Conservation (phyloP, 768 basidiomycete species). For the Suillus weaverae region DNA sequence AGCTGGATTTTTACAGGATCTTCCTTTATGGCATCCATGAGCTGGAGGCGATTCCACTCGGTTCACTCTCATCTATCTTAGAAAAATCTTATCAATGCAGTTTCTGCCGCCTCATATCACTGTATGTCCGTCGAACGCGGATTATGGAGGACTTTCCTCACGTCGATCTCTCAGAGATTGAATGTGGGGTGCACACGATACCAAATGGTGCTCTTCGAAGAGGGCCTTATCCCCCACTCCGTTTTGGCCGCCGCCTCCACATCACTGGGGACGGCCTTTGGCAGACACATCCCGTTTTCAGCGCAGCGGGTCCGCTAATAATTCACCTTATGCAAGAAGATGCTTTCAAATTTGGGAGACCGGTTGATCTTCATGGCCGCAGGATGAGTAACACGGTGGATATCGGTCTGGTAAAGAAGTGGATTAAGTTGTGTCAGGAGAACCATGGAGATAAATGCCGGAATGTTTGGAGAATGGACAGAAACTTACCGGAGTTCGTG, state of each 20-base stretch:
- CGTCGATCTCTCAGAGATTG: slow-evolving; percentile 6
- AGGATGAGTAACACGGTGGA: slow-evolving; percentile 6
- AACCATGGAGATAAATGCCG: slow-evolving; percentile 4
- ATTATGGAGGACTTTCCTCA: slow-evolving; percentile 2
- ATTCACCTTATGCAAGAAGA: slow-evolving; percentile 10
- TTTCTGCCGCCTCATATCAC: slow-evolving; percentile 8
- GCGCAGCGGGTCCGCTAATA: background rate
- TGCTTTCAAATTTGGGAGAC: slow-evolving; percentile 7
- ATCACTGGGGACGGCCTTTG: background rate
- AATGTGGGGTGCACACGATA: background rate
- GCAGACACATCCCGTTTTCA: background rate
- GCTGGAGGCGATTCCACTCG: background rate
- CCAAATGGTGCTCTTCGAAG: slow-evolving; percentile 1
- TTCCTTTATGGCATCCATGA: slow-evolving; percentile 4
- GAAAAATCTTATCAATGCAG: slow-evolving; percentile 7
- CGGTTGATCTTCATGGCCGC: slow-evolving; percentile 8
- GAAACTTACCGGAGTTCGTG: slow-evolving; percentile 5
- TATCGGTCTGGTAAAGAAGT: slow-evolving; percentile 6
- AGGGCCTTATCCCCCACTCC: background rate
- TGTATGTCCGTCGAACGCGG: slow-evolving; percentile 4
- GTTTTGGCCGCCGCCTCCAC: background rate
- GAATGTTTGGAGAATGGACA: slow-evolving; percentile 6
- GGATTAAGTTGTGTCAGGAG: slow-evolving; percentile 2
- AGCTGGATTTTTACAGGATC: slow-evolving; percentile 7
- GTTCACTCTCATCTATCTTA: slow-evolving; percentile 3